Conservation (phyloP, 768 basidiomycete genomes). For the Suillus occidentalis region DNA sequence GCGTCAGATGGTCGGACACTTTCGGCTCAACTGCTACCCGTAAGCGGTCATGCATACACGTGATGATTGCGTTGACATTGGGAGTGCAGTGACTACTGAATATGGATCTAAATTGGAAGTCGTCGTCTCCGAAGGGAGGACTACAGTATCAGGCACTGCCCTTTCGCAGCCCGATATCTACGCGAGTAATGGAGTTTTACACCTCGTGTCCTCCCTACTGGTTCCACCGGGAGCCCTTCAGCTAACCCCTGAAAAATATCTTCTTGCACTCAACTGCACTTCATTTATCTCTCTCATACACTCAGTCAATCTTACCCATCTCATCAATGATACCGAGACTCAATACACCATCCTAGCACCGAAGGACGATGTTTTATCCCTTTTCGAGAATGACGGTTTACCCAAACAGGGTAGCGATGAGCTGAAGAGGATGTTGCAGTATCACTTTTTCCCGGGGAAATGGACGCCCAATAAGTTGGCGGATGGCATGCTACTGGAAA, state of each 20-base stretch:
- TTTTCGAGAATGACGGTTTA: slow-evolving; percentile 49
- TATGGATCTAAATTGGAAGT: slow-evolving; percentile 69
- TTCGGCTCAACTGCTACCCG: slow-evolving; percentile 53
- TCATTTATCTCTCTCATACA: slow-evolving; percentile 87
- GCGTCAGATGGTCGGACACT: slow-evolving; percentile 67
- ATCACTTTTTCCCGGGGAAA: slow-evolving; percentile 89
- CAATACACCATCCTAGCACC: slow-evolving; percentile 92
- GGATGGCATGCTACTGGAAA: slow-evolving; percentile 76
- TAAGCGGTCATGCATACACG: slow-evolving; percentile 35
- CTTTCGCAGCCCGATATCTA: slow-evolving; percentile 82
- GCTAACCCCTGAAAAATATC: slow-evolving; percentile 92
- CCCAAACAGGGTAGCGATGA: slow-evolving; percentile 68
- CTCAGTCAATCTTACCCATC: slow-evolving; percentile 68
- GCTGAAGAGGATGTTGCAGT: slow-evolving; percentile 71
- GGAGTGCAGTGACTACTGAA: slow-evolving; percentile 60
- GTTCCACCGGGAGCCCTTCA: slow-evolving; percentile 72
- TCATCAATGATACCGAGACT: slow-evolving; percentile 68
- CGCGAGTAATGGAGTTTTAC: slow-evolving; percentile 93
- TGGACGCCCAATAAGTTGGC: slow-evolving; percentile 70
- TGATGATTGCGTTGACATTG: neutral
- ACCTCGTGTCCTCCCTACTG: slow-evolving; percentile 82
- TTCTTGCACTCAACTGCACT: slow-evolving; percentile 89
- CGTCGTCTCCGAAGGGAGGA: slow-evolving; percentile 50
- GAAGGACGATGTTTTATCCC: slow-evolving; percentile 75
- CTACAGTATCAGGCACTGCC: slow-evolving; percentile 54